Evolutionary conservation across 1,284 basidiomycete genomes (phyloP).

Genomic region (Ceratorhiza oryzae-sativae): DNA sequence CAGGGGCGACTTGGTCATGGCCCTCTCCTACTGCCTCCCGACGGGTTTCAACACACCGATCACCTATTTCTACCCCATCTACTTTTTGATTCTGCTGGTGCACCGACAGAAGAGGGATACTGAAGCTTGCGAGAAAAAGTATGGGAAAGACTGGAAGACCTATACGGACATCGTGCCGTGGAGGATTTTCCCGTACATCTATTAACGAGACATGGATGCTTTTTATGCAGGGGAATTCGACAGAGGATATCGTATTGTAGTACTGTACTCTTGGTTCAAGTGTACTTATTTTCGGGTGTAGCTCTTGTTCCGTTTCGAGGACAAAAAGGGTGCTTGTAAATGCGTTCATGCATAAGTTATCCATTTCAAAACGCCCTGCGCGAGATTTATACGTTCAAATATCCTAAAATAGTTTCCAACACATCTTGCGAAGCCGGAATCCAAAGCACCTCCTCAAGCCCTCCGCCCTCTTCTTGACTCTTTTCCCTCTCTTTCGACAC

Average conservation of each 20-base stretch:
- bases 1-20: constrained; percentile 89
- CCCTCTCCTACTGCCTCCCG: constrained; percentile 91
- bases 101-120: constrained; percentile 94
- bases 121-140: constrained; percentile 89
- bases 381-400: constrained; percentile 5
- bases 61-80: constrained; percentile 94
- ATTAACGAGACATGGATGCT: constrained; percentile 52
- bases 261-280: constrained; percentile 6
- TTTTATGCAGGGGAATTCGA: background rate
- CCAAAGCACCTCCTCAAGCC: constrained; percentile 68
- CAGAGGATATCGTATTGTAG: background rate
- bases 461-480: constrained; percentile 50
- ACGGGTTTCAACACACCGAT: constrained; percentile 91
- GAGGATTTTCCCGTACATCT: constrained; percentile 89
- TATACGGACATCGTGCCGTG: constrained; percentile 87
- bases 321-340: no score
- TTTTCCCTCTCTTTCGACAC: constrained; percentile 55
- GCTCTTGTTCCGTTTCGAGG: background rate
- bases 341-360: no score
- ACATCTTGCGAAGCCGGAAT: constrained; percentile 78
- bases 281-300: constrained; percentile 15
- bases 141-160: constrained; percentile 85
- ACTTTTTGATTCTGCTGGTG: constrained; percentile 89
- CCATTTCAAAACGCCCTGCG: background rate
- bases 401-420: constrained; percentile 49